phyloP scores from a whole-genome alignment of 768 basidiomycete genomes.

The Tricholoma saponaceum region DNA sequence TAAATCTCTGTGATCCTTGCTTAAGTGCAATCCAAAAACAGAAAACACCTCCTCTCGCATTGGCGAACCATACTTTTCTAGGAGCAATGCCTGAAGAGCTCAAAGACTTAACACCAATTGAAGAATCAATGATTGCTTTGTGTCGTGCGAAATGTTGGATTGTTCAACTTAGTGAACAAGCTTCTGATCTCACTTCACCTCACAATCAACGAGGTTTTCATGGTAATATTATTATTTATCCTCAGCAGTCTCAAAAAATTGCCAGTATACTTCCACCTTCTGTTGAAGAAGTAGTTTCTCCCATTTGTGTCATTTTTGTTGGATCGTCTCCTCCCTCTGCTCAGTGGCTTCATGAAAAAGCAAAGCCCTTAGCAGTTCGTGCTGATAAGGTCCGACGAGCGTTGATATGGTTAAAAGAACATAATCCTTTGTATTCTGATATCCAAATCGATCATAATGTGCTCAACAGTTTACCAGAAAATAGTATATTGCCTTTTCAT shows the following conservation, averaged over 20 bases:
- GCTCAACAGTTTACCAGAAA: conserved; percentile 14
- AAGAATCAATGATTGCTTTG: conserved; percentile 35
- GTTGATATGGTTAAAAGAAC: conserved; percentile 29
- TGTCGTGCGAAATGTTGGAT: conserved; percentile 34
- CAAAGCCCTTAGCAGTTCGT: conserved; percentile 30
- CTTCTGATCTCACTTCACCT: conserved; percentile 1
- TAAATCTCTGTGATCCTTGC: background rate
- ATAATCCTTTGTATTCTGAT: conserved; percentile 32
- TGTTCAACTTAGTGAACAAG: conserved; percentile 27
- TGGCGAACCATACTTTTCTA: conserved; percentile 28
- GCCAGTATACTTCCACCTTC: conserved; percentile 29
- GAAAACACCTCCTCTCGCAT: conserved; percentile 20
- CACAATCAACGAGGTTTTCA: conserved; percentile 26
- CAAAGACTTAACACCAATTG: conserved; percentile 27
- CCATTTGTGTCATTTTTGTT: conserved; percentile 38
- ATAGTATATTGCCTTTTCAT: conserved; percentile 8
- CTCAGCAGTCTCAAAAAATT: conserved; percentile 27
- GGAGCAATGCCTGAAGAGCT: conserved; percentile 27
- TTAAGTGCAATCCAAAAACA: background rate
- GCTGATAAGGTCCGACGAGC: conserved; percentile 27
- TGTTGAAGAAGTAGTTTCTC: conserved; percentile 28
- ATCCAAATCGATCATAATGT: conserved; percentile 20
- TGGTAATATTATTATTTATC: conserved; percentile 39
- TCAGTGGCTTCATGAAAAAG: conserved; percentile 29
- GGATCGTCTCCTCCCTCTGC: conserved; percentile 23